Evolutionary conservation across 768 basidiomycete genomes (phyloP).

Genomic region (Sistotremastrum niveocremeum): DNA sequence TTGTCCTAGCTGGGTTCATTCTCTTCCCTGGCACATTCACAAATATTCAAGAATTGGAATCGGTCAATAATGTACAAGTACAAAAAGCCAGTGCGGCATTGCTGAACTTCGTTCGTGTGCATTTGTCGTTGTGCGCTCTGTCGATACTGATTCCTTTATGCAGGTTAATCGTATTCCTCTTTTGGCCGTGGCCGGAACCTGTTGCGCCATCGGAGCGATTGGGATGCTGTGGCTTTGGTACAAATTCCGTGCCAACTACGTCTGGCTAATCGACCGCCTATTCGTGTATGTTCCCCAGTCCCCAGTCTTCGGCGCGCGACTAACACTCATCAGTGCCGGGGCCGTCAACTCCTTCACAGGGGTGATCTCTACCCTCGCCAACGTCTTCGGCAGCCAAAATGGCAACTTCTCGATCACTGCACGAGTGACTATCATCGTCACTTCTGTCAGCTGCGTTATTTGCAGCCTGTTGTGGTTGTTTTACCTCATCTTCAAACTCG

Average conservation of each 20-base stretch:
- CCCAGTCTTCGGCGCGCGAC: too few relatives aligned
- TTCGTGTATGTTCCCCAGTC: conserved; percentile 31
- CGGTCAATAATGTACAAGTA: conserved; percentile 12
- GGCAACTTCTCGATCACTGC: conserved; percentile 30
- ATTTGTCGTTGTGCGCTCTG: conserved; percentile 31
- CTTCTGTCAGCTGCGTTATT: conserved; percentile 23
- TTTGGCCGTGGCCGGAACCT: conserved; percentile 40
- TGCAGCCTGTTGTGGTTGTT: conserved; percentile 27
- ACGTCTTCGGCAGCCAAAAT: conserved; percentile 34
- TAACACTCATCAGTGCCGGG: conserved; percentile 30
- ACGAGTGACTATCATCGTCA: conserved; percentile 35
- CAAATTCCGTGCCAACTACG: conserved; percentile 43
- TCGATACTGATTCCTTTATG: not conserved
- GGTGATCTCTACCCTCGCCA: conserved; percentile 39
- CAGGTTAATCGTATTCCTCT: not conserved
- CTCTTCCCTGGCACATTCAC: conserved; percentile 51
- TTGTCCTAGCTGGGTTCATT: conserved; percentile 47
- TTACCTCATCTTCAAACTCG: conserved; percentile 13
- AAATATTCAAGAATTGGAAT: conserved; percentile 25
- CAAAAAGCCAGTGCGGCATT: conserved; percentile 16
- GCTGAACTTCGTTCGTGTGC: conserved; percentile 16
- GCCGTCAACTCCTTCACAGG: conserved; percentile 43
- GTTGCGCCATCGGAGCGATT: conserved; percentile 35
- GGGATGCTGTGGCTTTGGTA: conserved; percentile 52
- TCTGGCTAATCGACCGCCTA: conserved; percentile 44